These are phyloP conservation scores for Scutellaria barbata DNA, from an alignment of 257 asterid genomes.

Conservation along the genomic window DNA sequence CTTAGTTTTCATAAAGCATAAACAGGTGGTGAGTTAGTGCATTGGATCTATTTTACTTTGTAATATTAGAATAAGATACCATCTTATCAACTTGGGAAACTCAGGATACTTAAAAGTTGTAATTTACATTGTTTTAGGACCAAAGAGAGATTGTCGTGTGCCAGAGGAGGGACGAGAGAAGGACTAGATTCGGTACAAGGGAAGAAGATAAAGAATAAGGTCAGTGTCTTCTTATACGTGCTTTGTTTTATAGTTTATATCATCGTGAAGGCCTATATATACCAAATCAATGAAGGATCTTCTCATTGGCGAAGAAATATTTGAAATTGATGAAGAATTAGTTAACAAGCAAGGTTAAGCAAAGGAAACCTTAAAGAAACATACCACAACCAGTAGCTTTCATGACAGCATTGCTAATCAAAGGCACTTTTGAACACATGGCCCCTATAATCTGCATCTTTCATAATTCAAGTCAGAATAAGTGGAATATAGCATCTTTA, in stretches of 20 bases:
- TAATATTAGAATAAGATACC: neutral
- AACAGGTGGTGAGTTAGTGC: no score
- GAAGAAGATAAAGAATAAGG: neutral
- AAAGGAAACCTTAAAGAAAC: slow-evolving; percentile 22
- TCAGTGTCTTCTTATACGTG: neutral
- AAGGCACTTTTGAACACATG: slow-evolving; percentile 93
- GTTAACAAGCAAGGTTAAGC: neutral
- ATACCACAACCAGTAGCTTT: slow-evolving; percentile 92
- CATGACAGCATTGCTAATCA: slow-evolving; percentile 88
- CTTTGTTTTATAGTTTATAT: neutral
- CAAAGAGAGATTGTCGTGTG: neutral
- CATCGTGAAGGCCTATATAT: neutral
- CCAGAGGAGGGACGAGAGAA: neutral
- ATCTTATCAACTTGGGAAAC: neutral
- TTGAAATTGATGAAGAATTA: neutral
- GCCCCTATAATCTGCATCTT: slow-evolving; percentile 74
- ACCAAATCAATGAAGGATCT: neutral
- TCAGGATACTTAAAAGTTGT: neutral
- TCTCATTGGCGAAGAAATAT: neutral
- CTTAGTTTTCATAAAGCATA: no score
- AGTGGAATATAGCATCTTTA: neutral
- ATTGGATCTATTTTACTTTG: no score
- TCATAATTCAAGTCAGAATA: slow-evolving; percentile 22
- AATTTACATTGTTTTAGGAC: neutral
- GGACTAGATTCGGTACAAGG: neutral